Evolutionary conservation across 805 yeast species (phyloP).

Genomic region (Helenozyma rhizophorensis): DNA sequence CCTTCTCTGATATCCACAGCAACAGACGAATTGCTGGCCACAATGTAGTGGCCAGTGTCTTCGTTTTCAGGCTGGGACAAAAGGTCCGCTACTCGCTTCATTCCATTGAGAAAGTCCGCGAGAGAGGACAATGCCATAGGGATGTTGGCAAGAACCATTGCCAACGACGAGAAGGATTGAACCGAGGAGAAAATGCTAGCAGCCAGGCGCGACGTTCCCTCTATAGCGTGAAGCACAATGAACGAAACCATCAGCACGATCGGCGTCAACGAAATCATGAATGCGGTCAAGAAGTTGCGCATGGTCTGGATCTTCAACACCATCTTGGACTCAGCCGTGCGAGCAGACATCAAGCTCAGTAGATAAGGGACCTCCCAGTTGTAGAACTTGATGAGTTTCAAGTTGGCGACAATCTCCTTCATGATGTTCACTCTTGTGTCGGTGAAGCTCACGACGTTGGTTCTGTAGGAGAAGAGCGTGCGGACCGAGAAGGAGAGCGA

Average conservation of each 20-base stretch:
- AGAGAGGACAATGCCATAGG: not conserved
- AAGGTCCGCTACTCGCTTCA: not conserved
- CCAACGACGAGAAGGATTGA: constrained; percentile 3
- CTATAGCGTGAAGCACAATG: constrained; percentile 5
- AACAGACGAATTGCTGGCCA: constrained; percentile 22
- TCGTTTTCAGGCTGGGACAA: not conserved
- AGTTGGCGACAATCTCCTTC: constrained; percentile 6
- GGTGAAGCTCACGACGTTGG: constrained; percentile 2
- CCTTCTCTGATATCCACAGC: constrained; percentile 53
- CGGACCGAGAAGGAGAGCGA: constrained; percentile 1
- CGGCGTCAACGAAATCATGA: constrained; percentile 2
- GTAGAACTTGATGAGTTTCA: constrained; percentile 9
- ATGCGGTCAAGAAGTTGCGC: constrained; percentile 3
- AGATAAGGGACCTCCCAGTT: constrained; percentile 9
- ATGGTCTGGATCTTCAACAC: constrained; percentile 5
- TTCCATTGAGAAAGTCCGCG: not conserved
- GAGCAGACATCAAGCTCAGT: not conserved
- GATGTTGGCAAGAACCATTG: too few relatives aligned
- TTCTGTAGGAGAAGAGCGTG: constrained; percentile 4
- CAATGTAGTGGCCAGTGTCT: constrained; percentile 7
- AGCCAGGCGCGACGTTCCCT: constrained; percentile 1
- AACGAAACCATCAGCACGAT: constrained; percentile 4
- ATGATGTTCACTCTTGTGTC: constrained; percentile 4
- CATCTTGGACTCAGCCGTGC: constrained; percentile 2
- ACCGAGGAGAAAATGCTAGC: constrained; percentile 9